Base-by-base conservation (phyloP, 1,284 basidiomycete species). In the Cutaneotrichosporon sp. region DNA sequence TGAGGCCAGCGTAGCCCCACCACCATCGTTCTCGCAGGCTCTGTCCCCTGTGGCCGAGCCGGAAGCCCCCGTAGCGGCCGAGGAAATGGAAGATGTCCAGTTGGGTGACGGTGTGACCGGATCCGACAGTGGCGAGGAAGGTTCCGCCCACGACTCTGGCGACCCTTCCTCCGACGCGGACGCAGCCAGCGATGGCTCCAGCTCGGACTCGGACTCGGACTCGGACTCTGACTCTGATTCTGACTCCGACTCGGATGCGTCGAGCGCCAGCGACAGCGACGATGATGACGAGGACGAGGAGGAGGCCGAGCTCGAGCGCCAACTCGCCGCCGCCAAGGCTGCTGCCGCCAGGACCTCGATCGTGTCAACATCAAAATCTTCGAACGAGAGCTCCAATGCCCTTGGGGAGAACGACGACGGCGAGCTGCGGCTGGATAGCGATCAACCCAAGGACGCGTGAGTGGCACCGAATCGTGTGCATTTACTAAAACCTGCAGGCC, bases 231-330 rank as follows among this genome's bases (percentile, higher is more conserved):
- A 43, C 14, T 67, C 64, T 4, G 63, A 56, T 0, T 58, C 63
- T 3, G 63, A 56, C 22, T 54, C 55, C 16, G 54, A 49, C 24
- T 54, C 53, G 25, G 54, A 52, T 22, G 22, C 34, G 7, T 31
- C 43, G 33, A 50, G n/a, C 55, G 53, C 49, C 52, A 46, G 29
- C 25, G 52, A 59, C 20, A 49, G 55, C n/a, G 56, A 56, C 4
- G 49, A 52, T 5, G 63, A 65, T 8, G 65, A 66, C 27, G 67
- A 42, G 8, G 68, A 72, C 29, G 67, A 82, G n/a, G n/a, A n/a
- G n/a, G n/a, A n/a, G 49, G 86, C 87, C 69, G 86, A 87, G 62
- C 80, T 91, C 2, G 82, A 88, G 43, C 85, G 84, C 11, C 79
- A 90, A 0, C 79, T 91, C 18, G 29, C 83, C 84, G 69, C 85